These are phyloP conservation scores for Suillus plorans DNA, from an alignment of 768 basidiomycete species.

Conservation along the genomic window DNA sequence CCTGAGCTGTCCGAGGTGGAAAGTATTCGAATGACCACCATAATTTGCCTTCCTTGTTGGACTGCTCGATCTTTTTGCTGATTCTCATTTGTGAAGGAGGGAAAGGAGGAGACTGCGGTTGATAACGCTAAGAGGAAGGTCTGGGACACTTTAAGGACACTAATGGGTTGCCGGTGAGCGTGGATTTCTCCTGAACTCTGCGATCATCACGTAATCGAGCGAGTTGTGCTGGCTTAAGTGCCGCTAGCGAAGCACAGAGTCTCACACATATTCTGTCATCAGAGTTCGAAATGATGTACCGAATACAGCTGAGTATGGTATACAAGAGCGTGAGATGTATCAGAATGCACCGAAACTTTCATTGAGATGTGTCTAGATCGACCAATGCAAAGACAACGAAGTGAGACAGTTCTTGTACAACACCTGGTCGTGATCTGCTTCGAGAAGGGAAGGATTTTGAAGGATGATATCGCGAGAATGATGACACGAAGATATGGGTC, in stretches of 20 bases:
- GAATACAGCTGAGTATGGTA: background rate
- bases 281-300: background rate
- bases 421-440: background rate
- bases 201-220: conserved; percentile 1
- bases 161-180: background rate
- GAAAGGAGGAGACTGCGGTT: conserved; percentile 25
- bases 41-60: conserved; percentile 77
- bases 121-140: conserved; percentile 17
- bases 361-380: background rate
- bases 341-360: background rate
- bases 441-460: background rate
- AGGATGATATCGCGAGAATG: background rate
- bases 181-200: background rate
- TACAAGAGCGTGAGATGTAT: conserved; percentile 5
- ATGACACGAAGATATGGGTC: background rate
- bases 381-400: background rate
- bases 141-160: conserved; percentile 5
- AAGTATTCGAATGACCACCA: conserved; percentile 99
- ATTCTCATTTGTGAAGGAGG: conserved; percentile 71
- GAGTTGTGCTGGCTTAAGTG: background rate
- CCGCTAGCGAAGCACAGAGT: background rate
- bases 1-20: conserved; percentile 93
- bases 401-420: background rate
- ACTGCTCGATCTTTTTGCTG: conserved; percentile 88
- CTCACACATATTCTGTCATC: conserved; percentile 1